These are phyloP conservation scores for Penicillium sclerotiorum DNA, from an alignment of 2,329 filamentous ascomycete species.

Conservation along the genomic window DNA sequence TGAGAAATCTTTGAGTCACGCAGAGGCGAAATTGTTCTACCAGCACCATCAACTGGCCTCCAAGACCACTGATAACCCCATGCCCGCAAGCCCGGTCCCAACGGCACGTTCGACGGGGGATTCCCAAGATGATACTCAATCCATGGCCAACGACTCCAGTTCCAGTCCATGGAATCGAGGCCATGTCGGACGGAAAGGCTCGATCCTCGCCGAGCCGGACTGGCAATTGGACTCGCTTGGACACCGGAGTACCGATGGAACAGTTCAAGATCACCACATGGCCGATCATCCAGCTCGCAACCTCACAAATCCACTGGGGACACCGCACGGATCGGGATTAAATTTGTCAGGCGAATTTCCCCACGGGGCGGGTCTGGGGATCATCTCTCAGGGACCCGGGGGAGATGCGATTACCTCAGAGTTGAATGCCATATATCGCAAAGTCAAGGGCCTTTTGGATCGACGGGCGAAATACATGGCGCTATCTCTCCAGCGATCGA, in stretches of 20 bases:
- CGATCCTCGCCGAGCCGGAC: conserved; percentile 16
- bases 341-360: conserved; percentile 55
- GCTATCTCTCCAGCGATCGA: conserved; percentile 77
- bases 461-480: conserved; percentile 85
- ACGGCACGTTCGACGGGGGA: conserved; percentile 16
- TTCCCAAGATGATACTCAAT: conserved; percentile 7
- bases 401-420: conserved; percentile 83
- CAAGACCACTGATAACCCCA: conserved; percentile 39
- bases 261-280: conserved; percentile 29
- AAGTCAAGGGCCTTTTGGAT: conserved; percentile 87
- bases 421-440: conserved; percentile 81
- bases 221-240: conserved; percentile 7
- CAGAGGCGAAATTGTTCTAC: conserved; percentile 94
- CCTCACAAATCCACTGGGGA: conserved; percentile 53
- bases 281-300: conserved; percentile 51
- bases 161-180: conserved; percentile 6
- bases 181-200: conserved; percentile 8
- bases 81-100: conserved; percentile 39
- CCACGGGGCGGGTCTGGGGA: conserved; percentile 61
- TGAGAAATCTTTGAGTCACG: conserved; percentile 91
- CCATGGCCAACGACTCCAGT: conserved; percentile 1
- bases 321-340: conserved; percentile 60
- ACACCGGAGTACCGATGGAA: conserved; percentile 11
- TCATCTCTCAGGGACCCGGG: conserved; percentile 65
- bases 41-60: conserved; percentile 77